These are phyloP conservation scores for Colletotrichum navitas DNA, from an alignment of 2,329 filamentous ascomycete genomes.

Conservation along the genomic window DNA sequence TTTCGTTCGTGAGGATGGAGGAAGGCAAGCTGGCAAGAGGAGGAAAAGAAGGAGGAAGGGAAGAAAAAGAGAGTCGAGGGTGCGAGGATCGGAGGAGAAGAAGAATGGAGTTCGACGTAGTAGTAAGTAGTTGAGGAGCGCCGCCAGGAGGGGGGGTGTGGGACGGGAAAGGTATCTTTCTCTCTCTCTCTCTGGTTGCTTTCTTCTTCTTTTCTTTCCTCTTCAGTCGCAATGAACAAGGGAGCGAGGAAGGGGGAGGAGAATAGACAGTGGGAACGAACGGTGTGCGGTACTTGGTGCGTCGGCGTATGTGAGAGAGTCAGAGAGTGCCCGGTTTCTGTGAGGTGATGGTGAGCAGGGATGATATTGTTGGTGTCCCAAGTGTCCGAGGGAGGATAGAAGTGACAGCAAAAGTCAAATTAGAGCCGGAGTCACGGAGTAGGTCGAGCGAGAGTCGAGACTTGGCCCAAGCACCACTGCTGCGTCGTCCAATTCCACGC, in stretches of 20 bases:
- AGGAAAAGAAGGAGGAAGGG: conserved; percentile 1
- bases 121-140: conserved; percentile 41
- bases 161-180: conserved; percentile 22
- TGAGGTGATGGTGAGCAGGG: conserved; percentile 40
- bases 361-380: conserved; percentile 36
- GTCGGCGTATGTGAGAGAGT: conserved; percentile 14
- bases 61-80: conserved; percentile 36
- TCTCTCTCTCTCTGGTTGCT: too few species aligned
- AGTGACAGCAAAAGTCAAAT: conserved; percentile 11
- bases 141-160: conserved; percentile 19
- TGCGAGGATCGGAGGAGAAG: conserved; percentile 36
- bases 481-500: conserved; percentile 4
- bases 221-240: conserved; percentile 40
- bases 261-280: conserved; percentile 26
- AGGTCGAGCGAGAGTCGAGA: neutral
- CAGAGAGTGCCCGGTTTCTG: conserved; percentile 22
- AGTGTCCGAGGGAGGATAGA: conserved; percentile 27
- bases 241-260: conserved; percentile 20
- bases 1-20: conserved; percentile 20
- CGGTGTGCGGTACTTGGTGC: conserved; percentile 21
- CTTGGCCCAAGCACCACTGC: conserved; percentile 12
- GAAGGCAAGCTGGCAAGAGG: conserved; percentile 11
- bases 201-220: conserved; percentile 7
- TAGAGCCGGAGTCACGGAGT: neutral
- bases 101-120: conserved; percentile 33